A percentile compares a stretch with the other conserved stretches of the same genome.
These are phyloP conservation scores for Erythrophleum ivorense DNA, from an alignment of 331 rosid species.

Conservation along the genomic window DNA sequence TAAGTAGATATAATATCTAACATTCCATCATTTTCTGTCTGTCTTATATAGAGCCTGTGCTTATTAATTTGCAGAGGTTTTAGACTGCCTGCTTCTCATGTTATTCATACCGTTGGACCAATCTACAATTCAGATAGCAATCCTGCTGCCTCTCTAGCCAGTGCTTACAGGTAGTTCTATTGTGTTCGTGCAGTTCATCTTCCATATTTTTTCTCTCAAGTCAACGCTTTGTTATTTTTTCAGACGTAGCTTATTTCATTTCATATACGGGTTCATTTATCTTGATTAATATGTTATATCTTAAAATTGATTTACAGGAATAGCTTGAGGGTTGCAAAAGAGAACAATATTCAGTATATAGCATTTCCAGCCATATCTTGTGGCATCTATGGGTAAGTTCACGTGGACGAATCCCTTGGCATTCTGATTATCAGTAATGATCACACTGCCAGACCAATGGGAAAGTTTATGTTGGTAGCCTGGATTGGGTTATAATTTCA, in stretches of 20 bases:
- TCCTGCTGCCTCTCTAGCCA: slow-evolving; percentile 67
- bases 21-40: background rate
- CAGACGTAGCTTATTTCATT: background rate
- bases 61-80: slow-evolving; percentile 65
- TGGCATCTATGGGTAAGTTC: slow-evolving; percentile 79
- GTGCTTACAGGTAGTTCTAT: slow-evolving; percentile 70
- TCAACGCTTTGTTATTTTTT: background rate
- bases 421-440: slow-evolving; percentile 10
- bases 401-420: background rate
- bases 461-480: slow-evolving; percentile 19
- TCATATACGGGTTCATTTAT: slow-evolving; percentile 22
- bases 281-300: slow-evolving; percentile 29
- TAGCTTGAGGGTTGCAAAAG: slow-evolving; percentile 75
- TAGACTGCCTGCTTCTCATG: slow-evolving; percentile 76
- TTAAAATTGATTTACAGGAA: slow-evolving; percentile 58
- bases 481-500: background rate
- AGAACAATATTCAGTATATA: slow-evolving; percentile 64
- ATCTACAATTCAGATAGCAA: slow-evolving; percentile 51
- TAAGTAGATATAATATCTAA: background rate
- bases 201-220: background rate
- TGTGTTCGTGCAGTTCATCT: slow-evolving; percentile 3
- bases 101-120: slow-evolving; percentile 90
- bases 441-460: slow-evolving; percentile 5
- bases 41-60: background rate
- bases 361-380: slow-evolving; percentile 96